Base-by-base conservation (phyloP, 768 basidiomycete genomes). In the Boletus patriciae region DNA sequence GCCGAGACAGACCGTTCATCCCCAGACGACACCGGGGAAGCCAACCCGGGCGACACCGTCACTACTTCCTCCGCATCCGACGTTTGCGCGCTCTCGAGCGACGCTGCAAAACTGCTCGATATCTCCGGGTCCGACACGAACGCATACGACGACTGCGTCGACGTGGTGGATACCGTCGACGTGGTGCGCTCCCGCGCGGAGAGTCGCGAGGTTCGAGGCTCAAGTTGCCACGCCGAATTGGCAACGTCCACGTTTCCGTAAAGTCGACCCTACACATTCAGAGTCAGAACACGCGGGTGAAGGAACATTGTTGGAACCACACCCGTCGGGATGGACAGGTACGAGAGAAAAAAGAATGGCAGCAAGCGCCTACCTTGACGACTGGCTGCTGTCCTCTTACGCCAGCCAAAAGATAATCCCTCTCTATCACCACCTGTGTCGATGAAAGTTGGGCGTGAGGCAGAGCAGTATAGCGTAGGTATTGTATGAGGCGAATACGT, bases 101-200 rank as follows among this genome's bases (percentile, higher is more conserved):
- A 92, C 7, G 88, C 89, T 1, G 88, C 88, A 61, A 92, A 91
- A 68, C 87, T 89, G 72, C 88, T 91, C 6, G 90, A 90, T 50
- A 92, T 87, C 61, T 92, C 90, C 3, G 84, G 84, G 62, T 92
- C 90, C n/a, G 90, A 91, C 10, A 92, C 78, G 54, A 90, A 79
- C 5, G 90, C 90, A 63, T 85, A 92, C 0, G 90, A 92, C 19
- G 90, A 92, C 29, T 83, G 88, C 0, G 88, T 88, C 4, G 89
- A 91, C 0, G 85, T 75, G 2, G 88, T 88, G 10, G 90, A 91
- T 7, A 85, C 76, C 15, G 87, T 84, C 15, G 89, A 90, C 3
- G 83, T 85, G 0, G 90, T 92, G 19, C 89, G 85, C 56, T 87
- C 88, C 64, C 90, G 78, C 16, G 78, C 76, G 0, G 83, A 80